phyloP scores from a whole-genome alignment of 1,139 yeast genomes.

The Diutina neorugosa region DNA sequence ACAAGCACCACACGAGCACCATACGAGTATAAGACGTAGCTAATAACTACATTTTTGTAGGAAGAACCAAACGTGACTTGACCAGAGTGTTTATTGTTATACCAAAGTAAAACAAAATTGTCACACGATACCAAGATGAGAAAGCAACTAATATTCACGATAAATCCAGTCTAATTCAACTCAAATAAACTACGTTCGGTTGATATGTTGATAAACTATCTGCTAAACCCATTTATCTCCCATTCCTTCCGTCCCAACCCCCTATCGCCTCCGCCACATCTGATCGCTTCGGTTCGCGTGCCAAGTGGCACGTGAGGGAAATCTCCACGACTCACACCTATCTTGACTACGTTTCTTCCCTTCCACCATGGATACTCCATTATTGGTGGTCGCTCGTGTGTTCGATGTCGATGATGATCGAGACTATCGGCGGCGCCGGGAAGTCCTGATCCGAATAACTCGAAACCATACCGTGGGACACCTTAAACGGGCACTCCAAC shows the following conservation, averaged over 20 bases:
- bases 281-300: background rate
- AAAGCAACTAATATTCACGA: too few species aligned
- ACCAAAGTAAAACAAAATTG: too few species aligned
- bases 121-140: too few species aligned
- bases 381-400: background rate
- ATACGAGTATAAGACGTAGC: too few species aligned
- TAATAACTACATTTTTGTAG: too few species aligned
- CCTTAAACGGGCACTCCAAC: background rate
- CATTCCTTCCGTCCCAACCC: too few species aligned
- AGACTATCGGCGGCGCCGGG: background rate
- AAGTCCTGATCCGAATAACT: background rate
- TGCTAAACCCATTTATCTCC: background rate
- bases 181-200: too few species aligned
- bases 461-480: background rate
- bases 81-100: too few species aligned
- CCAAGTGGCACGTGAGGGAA: background rate
- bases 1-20: too few species aligned
- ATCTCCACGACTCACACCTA: background rate
- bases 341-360: background rate
- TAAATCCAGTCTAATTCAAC: too few species aligned
- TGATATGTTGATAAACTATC: too few species aligned
- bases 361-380: background rate
- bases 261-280: background rate
- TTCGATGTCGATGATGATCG: background rate
- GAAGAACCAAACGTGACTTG: too few species aligned